These are phyloP conservation scores for Platanthera zijinensis DNA, from an alignment of 106 monocot species.

Conservation along the genomic window DNA sequence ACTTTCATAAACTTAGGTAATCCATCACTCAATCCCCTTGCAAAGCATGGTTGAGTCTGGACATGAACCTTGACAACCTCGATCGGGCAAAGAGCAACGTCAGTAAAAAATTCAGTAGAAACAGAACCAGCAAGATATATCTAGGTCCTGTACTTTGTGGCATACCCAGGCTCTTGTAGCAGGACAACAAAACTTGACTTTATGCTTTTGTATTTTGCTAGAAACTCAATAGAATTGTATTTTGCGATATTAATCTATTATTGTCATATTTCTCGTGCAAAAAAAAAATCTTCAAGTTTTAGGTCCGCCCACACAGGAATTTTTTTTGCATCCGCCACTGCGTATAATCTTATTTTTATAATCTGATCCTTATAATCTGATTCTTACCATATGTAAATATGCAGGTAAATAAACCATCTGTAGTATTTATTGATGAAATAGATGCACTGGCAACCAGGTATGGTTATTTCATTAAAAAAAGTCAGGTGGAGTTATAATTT, in stretches of 20 bases:
- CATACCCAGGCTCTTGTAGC: constrained; percentile 62
- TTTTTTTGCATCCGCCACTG: too few species aligned
- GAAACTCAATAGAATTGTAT: too few species aligned
- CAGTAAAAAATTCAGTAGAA: constrained; percentile 37
- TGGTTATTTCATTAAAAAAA: neutral
- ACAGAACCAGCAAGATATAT: constrained; percentile 65
- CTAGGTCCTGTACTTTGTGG: constrained; percentile 54
- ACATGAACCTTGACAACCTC: constrained; percentile 39
- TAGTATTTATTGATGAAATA: constrained; percentile 89
- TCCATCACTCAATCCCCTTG: constrained; percentile 31
- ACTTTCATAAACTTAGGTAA: constrained; percentile 24
- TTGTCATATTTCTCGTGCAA: too few species aligned
- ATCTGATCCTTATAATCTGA: neutral
- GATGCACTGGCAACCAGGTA: constrained; percentile 94
- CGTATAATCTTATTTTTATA: too few species aligned
- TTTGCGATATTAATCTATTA: too few species aligned
- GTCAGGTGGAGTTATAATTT: neutral
- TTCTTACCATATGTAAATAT: neutral
- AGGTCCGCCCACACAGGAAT: too few species aligned
- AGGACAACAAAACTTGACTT: constrained; percentile 51
- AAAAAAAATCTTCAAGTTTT: too few species aligned
- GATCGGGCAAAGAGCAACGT: constrained; percentile 38
- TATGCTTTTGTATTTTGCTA: constrained; percentile 55
- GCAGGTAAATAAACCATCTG: constrained; percentile 89
- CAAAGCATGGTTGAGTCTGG: constrained; percentile 39